A percentile compares a stretch with the other conserved stretches of the same genome.
Evolutionary conservation across 306 rosid genomes (phyloP).

Genomic region (Potentilla sterilis): DNA sequence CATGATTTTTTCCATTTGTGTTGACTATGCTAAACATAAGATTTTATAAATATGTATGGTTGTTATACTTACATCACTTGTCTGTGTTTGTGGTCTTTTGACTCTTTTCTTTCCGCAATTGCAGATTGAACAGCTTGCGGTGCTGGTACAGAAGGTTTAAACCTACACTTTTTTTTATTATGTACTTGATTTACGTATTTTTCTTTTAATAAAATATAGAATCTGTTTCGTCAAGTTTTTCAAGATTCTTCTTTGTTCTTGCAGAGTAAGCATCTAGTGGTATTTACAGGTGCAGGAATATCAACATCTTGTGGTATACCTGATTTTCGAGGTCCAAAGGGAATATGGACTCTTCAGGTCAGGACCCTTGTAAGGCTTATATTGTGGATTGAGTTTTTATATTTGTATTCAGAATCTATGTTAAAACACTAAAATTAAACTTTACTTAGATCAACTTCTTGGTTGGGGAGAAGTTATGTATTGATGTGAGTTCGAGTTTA

Average conservation of each 20-base stretch:
- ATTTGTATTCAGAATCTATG: background rate
- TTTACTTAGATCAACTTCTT: background rate
- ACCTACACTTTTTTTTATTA: constrained; percentile 16
- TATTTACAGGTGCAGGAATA: constrained; percentile 98
- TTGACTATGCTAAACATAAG: background rate
- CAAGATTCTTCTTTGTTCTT: constrained; percentile 34
- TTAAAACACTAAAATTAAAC: background rate
- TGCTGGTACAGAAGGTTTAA: constrained; percentile 68
- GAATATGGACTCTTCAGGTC: constrained; percentile 99
- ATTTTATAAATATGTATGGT: background rate
- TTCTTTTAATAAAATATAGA: constrained; percentile 16
- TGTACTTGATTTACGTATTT: constrained; percentile 20
- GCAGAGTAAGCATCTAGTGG: constrained; percentile 99
- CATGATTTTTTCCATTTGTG: background rate
- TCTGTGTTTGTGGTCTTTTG: constrained; percentile 11
- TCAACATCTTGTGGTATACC: constrained; percentile 99
- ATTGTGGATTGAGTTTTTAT: background rate
- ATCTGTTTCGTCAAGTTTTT: constrained; percentile 18
- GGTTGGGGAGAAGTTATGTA: background rate
- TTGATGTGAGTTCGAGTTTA: background rate
- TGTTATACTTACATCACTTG: constrained; percentile 25
- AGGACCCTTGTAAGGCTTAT: constrained; percentile 13
- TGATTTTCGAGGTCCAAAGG: constrained; percentile 97
- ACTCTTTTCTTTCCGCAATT: background rate
- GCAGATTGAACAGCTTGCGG: constrained; percentile 76